Conservation (phyloP, 106 monocot species). For the Acorus calamus region DNA sequence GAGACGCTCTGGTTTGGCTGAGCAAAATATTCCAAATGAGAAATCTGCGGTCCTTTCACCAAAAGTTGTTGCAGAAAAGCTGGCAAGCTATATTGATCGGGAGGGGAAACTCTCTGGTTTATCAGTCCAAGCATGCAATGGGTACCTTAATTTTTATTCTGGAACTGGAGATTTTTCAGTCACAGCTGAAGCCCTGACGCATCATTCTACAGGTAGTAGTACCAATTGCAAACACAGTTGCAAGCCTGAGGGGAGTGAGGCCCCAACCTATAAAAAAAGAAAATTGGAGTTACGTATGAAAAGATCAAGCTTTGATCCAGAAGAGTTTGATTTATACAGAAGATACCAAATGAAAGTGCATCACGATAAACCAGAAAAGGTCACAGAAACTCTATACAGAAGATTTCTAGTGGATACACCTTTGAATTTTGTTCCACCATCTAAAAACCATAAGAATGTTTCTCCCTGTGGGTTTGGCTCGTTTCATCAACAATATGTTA, state of each 20-base stretch:
- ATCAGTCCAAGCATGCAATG: constrained; percentile 67
- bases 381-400: constrained; percentile 59
- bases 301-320: constrained; percentile 77
- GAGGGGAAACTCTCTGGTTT: constrained; percentile 22
- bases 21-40: constrained; percentile 17
- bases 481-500: constrained; percentile 85
- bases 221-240: constrained; percentile 9
- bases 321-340: constrained; percentile 73
- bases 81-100: constrained; percentile 30
- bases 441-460: constrained; percentile 13
- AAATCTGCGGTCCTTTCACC: constrained; percentile 27
- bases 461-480: constrained; percentile 85
- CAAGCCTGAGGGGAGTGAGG: constrained; percentile 1
- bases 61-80: constrained; percentile 54
- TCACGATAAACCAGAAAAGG: constrained; percentile 59
- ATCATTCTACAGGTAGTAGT: constrained; percentile 6
- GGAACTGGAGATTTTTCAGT: constrained; percentile 4
- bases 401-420: constrained; percentile 86
- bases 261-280: constrained; percentile 25
- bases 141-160: constrained; percentile 89
- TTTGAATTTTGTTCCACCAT: constrained; percentile 45
- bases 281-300: constrained; percentile 71
- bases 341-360: constrained; percentile 89
- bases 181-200: background rate
- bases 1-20: constrained; percentile 12